A percentile compares a stretch with the other conserved stretches of the same genome.
Evolutionary conservation across 1,284 basidiomycete species (phyloP).

Genomic region (Cronartium quercuum): DNA sequence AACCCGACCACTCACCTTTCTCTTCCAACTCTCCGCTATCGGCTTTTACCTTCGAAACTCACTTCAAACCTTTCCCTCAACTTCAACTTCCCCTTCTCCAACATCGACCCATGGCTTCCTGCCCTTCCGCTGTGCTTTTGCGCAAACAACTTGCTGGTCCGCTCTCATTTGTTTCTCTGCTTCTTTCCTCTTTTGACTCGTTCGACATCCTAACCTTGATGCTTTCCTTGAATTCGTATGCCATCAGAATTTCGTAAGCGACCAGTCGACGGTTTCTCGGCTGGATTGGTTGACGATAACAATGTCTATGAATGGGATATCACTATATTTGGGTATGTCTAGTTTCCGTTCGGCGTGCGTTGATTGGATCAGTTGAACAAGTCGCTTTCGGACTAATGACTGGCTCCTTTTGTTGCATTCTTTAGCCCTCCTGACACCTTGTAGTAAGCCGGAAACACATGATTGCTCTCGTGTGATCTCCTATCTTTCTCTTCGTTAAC

Average conservation of each 20-base stretch:
- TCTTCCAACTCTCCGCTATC: too few relatives aligned
- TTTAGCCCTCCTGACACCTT: constrained; percentile 76
- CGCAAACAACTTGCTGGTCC: constrained; percentile 33
- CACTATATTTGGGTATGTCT: constrained; percentile 46
- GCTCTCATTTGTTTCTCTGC: background rate
- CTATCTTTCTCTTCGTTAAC: background rate
- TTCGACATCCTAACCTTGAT: background rate
- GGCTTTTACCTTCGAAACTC: too few relatives aligned
- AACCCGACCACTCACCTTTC: too few relatives aligned
- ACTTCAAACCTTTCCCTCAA: background rate
- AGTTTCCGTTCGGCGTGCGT: background rate
- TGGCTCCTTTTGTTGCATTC: background rate
- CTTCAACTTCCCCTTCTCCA: background rate
- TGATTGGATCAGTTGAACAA: background rate
- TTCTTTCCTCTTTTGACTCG: background rate
- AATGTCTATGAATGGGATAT: constrained; percentile 92
- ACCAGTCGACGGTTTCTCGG: constrained; percentile 89
- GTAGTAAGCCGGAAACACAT: constrained; percentile 60
- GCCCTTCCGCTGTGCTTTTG: constrained; percentile 25
- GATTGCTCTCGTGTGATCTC: constrained; percentile 38
- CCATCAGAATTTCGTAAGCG: constrained; percentile 68
- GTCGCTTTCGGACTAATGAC: background rate
- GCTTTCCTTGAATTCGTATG: background rate
- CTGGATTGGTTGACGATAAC: constrained; percentile 84
- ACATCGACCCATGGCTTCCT: constrained; percentile 20